Evolutionary conservation across 768 basidiomycete genomes (phyloP).

Genomic region (Mycena galopus): DNA sequence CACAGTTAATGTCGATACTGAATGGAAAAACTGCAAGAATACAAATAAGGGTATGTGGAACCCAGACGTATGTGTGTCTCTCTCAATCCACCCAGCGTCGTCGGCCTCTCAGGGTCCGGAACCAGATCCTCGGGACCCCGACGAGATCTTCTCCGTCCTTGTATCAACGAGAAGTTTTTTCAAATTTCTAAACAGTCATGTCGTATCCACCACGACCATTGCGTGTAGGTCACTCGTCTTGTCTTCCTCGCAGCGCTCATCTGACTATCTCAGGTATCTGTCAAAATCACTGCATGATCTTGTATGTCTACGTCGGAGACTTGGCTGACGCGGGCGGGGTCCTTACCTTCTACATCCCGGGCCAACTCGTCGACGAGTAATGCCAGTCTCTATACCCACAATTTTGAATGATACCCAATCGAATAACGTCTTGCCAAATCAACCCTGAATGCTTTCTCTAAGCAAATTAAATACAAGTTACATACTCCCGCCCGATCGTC

Average conservation of each 20-base stretch:
- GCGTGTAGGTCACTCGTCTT: conserved; percentile 76
- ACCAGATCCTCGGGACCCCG: conserved; percentile 62
- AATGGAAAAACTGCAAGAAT: conserved; percentile 81
- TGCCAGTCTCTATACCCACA: conserved; percentile 9
- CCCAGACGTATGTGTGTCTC: conserved; percentile 12
- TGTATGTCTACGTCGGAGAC: conserved; percentile 92
- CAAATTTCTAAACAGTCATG: conserved; percentile 85
- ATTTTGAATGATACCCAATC: conserved; percentile 21
- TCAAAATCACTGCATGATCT: conserved; percentile 84
- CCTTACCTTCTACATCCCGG: conserved; percentile 90
- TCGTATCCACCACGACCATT: conserved; percentile 87
- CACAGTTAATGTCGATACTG: conserved; percentile 81
- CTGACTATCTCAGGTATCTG: conserved; percentile 71
- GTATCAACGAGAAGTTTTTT: conserved; percentile 82
- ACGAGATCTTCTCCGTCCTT: conserved; percentile 72
- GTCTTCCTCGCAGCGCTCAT: not conserved
- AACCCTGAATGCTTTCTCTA: not conserved
- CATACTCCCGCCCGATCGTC: not conserved
- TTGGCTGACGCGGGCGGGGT: conserved; percentile 85
- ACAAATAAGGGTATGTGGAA: conserved; percentile 62
- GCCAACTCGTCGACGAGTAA: conserved; percentile 33
- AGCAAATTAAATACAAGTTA: not conserved
- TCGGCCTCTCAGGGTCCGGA: conserved; percentile 50
- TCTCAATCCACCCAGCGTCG: conserved; percentile 35
- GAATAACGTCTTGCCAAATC: not conserved